Evolutionary conservation across 257 asterid species (phyloP), one percentile per base, ranked within the genome.

Genomic region (Solanum rostratum): DNA sequence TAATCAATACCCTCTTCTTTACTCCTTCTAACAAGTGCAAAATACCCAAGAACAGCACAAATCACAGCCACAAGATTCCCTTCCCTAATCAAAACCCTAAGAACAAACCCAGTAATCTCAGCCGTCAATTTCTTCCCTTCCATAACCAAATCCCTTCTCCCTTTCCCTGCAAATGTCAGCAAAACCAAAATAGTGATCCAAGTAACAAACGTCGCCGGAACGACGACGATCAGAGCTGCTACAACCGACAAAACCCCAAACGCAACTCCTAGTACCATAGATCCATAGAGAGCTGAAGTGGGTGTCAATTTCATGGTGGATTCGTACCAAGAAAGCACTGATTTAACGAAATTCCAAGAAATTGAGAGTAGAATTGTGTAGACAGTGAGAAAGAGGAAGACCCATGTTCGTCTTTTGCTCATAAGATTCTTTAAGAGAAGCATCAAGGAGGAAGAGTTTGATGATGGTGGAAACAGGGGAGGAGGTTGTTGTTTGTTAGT

Each of bases 391-490:
- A 94, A 92, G 7, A 95, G 91, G 86, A 85, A 93, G 3, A 87
- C 97, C 98, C 97, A 95, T 30, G 98, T 94, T 33, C 97, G 87
- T 54, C 99, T 86, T 88, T 91, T 93, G 92, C 96, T 91, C 92
- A 94, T 86, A 54, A 94, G 86, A 1, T n/a, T 59, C 33, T 68
- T 90, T 7, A 91, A 41, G 43, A 95, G 90, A 24, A 93, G 46
- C 87, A 83, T 83, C 49, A 85, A 84, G 5, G 85, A 49, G 71
- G 43, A 27, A 6, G 83, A 39, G 16, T 86, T 43, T 14, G 76
- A 29, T 12, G 73, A 24, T 29, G 5, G 15, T 65, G 78, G 49
- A 59, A 59, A 59, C 66, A n/a, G 30, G 30, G 30, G 66, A n/a
- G 30, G 30, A n/a, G n/a, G n/a, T 73, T 52, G 11, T 66, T 76